Base-by-base conservation (phyloP, 306 rosid genomes). In the Astragalus glycyphyllos region DNA sequence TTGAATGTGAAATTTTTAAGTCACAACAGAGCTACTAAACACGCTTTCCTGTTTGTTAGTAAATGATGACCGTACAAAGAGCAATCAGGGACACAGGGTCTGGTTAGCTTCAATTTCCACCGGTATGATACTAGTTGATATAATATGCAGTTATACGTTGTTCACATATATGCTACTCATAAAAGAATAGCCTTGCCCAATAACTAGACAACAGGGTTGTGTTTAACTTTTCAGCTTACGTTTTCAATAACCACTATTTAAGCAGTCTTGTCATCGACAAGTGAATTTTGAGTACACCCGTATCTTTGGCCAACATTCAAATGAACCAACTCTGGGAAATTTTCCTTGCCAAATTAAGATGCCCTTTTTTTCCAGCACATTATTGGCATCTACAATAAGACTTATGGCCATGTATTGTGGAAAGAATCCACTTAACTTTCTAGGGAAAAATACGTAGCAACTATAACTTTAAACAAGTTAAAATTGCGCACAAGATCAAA, bases 91-190 rank as follows among this genome's bases (percentile, higher is more conserved):
- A 62, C 13, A 41, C 12, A 6, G 3, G 31, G 26, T 10, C 47
- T 45, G 14, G 4, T 46, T 64, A 29, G 40, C 68, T 49, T 71
- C 49, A 40, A 56, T 46, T 55, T 78, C 64, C 56, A 77, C 72
- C 2, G 11, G 31, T 26, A 26, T 26, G 31, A 26, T 26, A 26
- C 31, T 26, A 56, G 20, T 37, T 56, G 50, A 63, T 47, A 50
- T 31, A 78, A 48, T 47, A 49, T 37, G 16, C 64, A 57, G 26
- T 32, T 54, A 47, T 71, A 34, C 55, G 55, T 6, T 55, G 14
- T 78, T 34, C 58, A 65, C 44, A 29, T 37, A 46, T 40, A 60
- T 11, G 40, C 69, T 42, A 47, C 38, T 8, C 7, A 42, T 12
- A 14, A 61, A 64, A 7, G 23, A 71, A 44, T 51, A 13, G n/a